Evolutionary conservation across 2,329 filamentous ascomycete genomes (phyloP), one percentile per base, ranked within the genome.

Genomic region (Alternaria gansuensis): DNA sequence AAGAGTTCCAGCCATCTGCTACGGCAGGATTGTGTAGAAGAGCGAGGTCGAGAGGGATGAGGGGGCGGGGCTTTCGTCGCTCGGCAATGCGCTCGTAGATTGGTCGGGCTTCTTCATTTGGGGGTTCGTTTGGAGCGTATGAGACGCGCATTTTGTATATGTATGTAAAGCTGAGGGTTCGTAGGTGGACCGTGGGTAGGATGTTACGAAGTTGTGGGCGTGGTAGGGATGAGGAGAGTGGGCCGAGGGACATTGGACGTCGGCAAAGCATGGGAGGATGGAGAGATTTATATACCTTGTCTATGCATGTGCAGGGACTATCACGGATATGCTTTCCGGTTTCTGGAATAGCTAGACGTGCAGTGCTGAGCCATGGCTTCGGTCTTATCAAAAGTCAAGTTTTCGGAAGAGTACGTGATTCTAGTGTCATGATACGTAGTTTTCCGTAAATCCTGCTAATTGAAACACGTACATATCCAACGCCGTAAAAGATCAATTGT

Each of bases 1-100:
- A 86, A n/a, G 80, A 77, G 70, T 86, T 86, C 81, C 85, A 87
- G 51, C 85, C 85, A 65, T 87, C 84, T 41, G 84, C 81, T 9
- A 87, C 80, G 8, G 82, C 78, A 48, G 83, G 83, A 26, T 84
- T 83, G 71, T 86, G 84, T 3, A 87, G 77, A 9, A 87, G 80
- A 0, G 84, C 80, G 39, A 83, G 81, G 64, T 87, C 85, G 49
- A 86, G 81, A 0, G 82, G 81, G 57, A 85, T 81, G n/a, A 87
- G 78, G 1, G 79, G 79, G 28, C 81, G 80, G 10, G 82, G 80
- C 37, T 80, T 82, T 51, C 84, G 78, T 57, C 84, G 82, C 13
- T 81, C 82, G 64, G 83, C 81, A 31, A 87, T 82, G 56, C 82
- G 80, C 37, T 81, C 75, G 61, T 86, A 81, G 51, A 85, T 79